Conservation (phyloP, 2,329 filamentous ascomycete species). For the Endoconidiophora laricicola region DNA sequence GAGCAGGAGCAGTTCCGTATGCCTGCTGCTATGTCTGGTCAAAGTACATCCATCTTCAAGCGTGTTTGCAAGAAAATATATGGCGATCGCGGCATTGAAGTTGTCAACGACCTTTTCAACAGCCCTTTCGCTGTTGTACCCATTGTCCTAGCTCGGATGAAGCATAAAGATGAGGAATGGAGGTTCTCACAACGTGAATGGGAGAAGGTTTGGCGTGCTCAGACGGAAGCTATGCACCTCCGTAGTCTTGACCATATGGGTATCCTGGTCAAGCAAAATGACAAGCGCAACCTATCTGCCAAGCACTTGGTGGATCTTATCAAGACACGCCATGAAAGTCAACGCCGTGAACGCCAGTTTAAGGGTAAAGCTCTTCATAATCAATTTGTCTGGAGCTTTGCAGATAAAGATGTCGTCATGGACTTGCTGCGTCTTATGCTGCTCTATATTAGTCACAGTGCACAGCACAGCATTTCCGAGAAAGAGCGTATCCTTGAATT, state of each 20-base stretch:
- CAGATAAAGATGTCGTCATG: slow-evolving; percentile 50
- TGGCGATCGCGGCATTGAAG: slow-evolving; percentile 68
- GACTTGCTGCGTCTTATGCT: slow-evolving; percentile 47
- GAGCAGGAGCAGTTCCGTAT: slow-evolving; percentile 65
- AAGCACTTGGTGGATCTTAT: slow-evolving; percentile 85
- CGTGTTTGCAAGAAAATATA: slow-evolving; percentile 97
- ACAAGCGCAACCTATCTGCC: slow-evolving; percentile 80
- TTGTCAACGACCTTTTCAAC: slow-evolving; percentile 73
- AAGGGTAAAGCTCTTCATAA: slow-evolving; percentile 45
- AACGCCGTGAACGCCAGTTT: slow-evolving; percentile 53
- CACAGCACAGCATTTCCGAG: slow-evolving; percentile 54
- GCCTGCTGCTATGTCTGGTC: slow-evolving; percentile 69
- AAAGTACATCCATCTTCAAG: slow-evolving; percentile 93
- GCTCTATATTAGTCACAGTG: slow-evolving; percentile 49
- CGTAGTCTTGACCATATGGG: slow-evolving; percentile 95
- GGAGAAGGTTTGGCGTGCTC: slow-evolving; percentile 97
- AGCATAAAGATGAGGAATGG: slow-evolving; percentile 96
- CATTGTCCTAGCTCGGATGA: slow-evolving; percentile 71
- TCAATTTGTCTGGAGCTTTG: slow-evolving; percentile 62
- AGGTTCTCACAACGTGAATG: slow-evolving; percentile 91
- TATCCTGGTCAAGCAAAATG: slow-evolving; percentile 68
- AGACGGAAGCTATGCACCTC: slow-evolving; percentile 88
- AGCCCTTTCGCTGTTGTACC: slow-evolving; percentile 78
- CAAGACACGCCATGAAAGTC: slow-evolving; percentile 83
- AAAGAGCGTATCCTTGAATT: slow-evolving; percentile 60